A percentile compares a stretch with the other conserved stretches of the same genome.
These are phyloP conservation scores for Phytophthora hybrid DNA, from an alignment of 352 stramenopile species.

Conservation along the genomic window DNA sequence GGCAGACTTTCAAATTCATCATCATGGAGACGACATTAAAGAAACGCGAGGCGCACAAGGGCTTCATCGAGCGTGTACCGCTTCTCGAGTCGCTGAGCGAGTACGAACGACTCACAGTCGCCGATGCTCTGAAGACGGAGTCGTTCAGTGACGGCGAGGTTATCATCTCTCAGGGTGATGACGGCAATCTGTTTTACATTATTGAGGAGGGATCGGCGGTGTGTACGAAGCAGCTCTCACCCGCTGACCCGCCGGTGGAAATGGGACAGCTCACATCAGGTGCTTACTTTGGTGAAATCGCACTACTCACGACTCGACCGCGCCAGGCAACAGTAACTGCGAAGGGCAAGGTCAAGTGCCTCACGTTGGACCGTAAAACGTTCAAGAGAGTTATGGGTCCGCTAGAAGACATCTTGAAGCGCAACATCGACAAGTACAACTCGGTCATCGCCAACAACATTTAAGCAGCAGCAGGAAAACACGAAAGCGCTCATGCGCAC, in stretches of 20 bases:
- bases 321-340: conserved; percentile 91
- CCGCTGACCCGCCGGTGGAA: conserved; percentile 69
- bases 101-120: conserved; percentile 91
- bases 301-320: conserved; percentile 94
- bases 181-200: conserved; percentile 93
- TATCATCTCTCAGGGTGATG: conserved; percentile 91
- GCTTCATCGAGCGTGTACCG: conserved; percentile 90
- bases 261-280: conserved; percentile 92
- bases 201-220: conserved; percentile 85
- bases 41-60: conserved; percentile 88
- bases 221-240: conserved; percentile 87
- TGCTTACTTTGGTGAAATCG: conserved; percentile 97
- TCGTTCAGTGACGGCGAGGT: conserved; percentile 90
- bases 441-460: conserved; percentile 91
- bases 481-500: conserved; percentile 31
- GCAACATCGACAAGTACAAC: conserved; percentile 93
- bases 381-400: conserved; percentile 93
- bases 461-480: conserved; percentile 52
- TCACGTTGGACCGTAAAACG: conserved; percentile 92
- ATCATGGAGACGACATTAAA: conserved; percentile 93
- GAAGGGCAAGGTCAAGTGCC: conserved; percentile 87
- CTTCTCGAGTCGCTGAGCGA: conserved; percentile 93
- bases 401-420: conserved; percentile 92
- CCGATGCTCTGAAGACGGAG: conserved; percentile 83
- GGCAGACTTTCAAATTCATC: conserved; percentile 92